Percentiles rank a stretch among this genome's conserved stretches.
phyloP scores from a whole-genome alignment of 148 eudicot genomes.

The Amaranthus hypochondriacus region DNA sequence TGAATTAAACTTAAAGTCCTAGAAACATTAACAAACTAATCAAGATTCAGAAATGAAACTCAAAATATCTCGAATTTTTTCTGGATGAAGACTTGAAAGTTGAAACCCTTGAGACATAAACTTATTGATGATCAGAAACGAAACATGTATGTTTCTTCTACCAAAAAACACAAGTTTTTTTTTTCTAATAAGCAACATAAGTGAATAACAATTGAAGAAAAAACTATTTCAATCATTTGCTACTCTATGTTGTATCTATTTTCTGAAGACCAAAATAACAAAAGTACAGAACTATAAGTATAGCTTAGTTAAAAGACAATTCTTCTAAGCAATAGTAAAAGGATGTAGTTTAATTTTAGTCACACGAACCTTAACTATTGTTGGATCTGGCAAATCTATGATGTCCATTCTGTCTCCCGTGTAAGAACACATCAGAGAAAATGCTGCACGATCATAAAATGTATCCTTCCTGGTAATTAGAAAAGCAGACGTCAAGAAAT shows the following conservation, averaged over 20 bases:
- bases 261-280: neutral
- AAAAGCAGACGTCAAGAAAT: slow-evolving; percentile 87
- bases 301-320: neutral
- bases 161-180: no score
- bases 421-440: slow-evolving; percentile 81
- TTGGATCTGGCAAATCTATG: slow-evolving; percentile 83
- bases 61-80: no score
- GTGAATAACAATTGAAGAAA: neutral
- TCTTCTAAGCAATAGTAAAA: neutral
- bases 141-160: no score
- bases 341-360: neutral
- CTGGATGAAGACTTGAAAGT: no score
- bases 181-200: no score
- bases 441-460: slow-evolving; percentile 86
- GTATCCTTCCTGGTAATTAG: slow-evolving; percentile 94
- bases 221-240: neutral
- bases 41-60: no score
- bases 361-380: slow-evolving; percentile 60
- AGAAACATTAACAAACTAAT: no score
- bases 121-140: no score
- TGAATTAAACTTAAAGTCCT: no score
- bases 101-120: no score
- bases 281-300: neutral
- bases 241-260: neutral
- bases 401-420: slow-evolving; percentile 93